A percentile compares a stretch with the other conserved stretches of the same genome.
These are phyloP conservation scores for Hypomontagnella monticulosa DNA, from an alignment of 495 filamentous ascomycete species.

Conservation along the genomic window DNA sequence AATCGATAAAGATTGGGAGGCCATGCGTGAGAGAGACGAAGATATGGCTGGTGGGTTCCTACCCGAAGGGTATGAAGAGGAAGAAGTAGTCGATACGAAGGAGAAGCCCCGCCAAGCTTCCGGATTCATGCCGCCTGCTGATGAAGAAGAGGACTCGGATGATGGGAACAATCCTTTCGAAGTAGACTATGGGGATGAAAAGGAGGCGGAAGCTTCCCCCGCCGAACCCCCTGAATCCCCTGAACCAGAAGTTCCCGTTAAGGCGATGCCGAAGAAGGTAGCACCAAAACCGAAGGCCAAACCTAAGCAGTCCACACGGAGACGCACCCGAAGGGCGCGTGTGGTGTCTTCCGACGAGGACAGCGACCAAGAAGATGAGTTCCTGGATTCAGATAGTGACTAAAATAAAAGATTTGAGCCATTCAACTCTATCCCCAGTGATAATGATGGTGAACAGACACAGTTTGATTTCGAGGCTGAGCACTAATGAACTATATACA, in stretches of 20 bases:
- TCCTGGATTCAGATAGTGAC: slow-evolving; percentile 24
- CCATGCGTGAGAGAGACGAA: slow-evolving; percentile 45
- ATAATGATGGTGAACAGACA: too few relatives aligned
- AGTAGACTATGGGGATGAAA: slow-evolving; percentile 41
- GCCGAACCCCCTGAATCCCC: slow-evolving; percentile 8
- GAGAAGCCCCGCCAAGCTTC: slow-evolving; percentile 46
- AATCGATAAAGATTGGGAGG: slow-evolving; percentile 41
- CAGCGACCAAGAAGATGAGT: slow-evolving; percentile 28
- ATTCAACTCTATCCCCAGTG: too few relatives aligned
- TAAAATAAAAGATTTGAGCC: not conserved
- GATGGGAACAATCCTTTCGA: slow-evolving; percentile 46
- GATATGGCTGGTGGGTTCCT: slow-evolving; percentile 67
- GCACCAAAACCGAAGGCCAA: slow-evolving; percentile 41
- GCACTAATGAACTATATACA: too few relatives aligned
- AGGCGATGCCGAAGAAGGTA: slow-evolving; percentile 30
- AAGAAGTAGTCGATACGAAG: slow-evolving; percentile 41
- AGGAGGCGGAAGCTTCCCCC: slow-evolving; percentile 5
- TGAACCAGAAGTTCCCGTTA: slow-evolving; percentile 20
- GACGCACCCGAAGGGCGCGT: slow-evolving; percentile 38
- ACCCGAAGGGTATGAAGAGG: slow-evolving; percentile 59
- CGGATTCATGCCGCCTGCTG: slow-evolving; percentile 51
- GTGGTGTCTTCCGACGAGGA: slow-evolving; percentile 39
- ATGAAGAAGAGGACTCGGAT: slow-evolving; percentile 50
- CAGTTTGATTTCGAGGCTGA: too few relatives aligned
- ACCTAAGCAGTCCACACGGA: slow-evolving; percentile 37